Evolutionary conservation across 2,329 filamentous ascomycete species (phyloP), one percentile per base, ranked within the genome.

Genomic region (Monosporascus sp.): DNA sequence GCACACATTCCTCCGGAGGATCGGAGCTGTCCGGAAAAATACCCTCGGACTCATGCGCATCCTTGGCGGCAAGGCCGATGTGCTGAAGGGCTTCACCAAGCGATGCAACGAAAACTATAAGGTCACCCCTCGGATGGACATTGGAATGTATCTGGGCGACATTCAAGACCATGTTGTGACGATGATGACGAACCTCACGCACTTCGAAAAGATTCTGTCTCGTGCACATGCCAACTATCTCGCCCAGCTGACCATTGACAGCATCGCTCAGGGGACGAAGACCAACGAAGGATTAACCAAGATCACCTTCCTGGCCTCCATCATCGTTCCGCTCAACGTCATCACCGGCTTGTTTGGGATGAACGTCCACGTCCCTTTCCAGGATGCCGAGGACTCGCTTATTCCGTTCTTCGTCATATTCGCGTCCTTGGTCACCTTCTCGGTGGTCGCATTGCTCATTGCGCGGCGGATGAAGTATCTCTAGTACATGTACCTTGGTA

Each of bases 121-220:
- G 60, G 89, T 97, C 50, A 96, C 94, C 1, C 94, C 94, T 7
- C 89, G 92, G 48, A 94, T 94, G 75, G 94, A 99, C 67, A 96
- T 99, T 60, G 94, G 92, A 22, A 83, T 99, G 65, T 99, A 99
- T 68, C 82, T 99, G 37, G 91, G 91, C 65, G 94, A 99, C 73
- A 97, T 99, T 59, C 94, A 99, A 72, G 94, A 99, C 73, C 94
- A 99, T 80, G 93, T 99, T 51, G 91, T 99, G 55, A 99, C 94
- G 46, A 97, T 97, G 93, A 96, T 96, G 82, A 94, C 89, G 62
- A 99, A 96, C 72, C 73, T 99, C 63, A 85, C 85, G 1, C 94
- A 99, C 69, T 97, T 96, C 63, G 94, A 99, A 71, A 97, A 97
- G 79, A 97, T 99, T 81, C 81, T 99, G 49, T 92, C 88, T 28